Percentiles rank a stretch among this genome's conserved stretches.
These are phyloP conservation scores for Polymyxa betae DNA, from an alignment of 208 protist species.

Conservation along the genomic window DNA sequence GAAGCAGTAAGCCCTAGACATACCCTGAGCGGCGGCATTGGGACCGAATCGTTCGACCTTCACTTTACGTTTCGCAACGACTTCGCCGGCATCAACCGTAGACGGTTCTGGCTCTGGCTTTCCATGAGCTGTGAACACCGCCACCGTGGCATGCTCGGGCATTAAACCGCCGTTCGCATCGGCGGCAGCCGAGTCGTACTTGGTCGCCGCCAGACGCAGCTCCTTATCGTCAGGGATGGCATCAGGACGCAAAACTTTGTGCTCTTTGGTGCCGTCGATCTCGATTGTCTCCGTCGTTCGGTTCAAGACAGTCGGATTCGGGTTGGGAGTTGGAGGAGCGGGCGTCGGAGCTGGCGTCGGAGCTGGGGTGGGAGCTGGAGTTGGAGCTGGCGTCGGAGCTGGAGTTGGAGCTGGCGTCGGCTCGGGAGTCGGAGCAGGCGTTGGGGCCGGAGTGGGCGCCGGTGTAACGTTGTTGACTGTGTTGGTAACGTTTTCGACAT, in stretches of 20 bases:
- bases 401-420: neutral
- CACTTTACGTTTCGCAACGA: neutral
- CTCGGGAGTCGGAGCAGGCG: neutral
- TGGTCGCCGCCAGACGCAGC: neutral
- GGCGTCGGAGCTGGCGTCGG: neutral
- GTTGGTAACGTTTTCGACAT: neutral
- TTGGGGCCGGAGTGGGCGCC: neutral
- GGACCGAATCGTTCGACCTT: constrained; percentile 39
- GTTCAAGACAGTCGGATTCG: neutral
- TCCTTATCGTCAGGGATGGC: neutral
- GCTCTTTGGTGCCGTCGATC: constrained; percentile 23
- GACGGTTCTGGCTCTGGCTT: neutral
- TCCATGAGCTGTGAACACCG: neutral
- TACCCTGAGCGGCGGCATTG: neutral
- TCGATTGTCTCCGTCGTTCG: constrained; percentile 50
- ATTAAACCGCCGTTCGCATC: too few relatives aligned
- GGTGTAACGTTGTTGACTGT: neutral
- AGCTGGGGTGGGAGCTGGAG: neutral
- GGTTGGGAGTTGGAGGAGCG: neutral
- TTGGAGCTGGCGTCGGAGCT: neutral
- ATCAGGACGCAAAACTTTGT: neutral
- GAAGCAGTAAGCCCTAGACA: too few relatives aligned
- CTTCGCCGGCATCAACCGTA: neutral
- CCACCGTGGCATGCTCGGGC: constrained; percentile 10
- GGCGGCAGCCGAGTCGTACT: neutral